phyloP scores from a whole-genome alignment of 331 rosid species.

The Rhamnella rubrinervis region DNA sequence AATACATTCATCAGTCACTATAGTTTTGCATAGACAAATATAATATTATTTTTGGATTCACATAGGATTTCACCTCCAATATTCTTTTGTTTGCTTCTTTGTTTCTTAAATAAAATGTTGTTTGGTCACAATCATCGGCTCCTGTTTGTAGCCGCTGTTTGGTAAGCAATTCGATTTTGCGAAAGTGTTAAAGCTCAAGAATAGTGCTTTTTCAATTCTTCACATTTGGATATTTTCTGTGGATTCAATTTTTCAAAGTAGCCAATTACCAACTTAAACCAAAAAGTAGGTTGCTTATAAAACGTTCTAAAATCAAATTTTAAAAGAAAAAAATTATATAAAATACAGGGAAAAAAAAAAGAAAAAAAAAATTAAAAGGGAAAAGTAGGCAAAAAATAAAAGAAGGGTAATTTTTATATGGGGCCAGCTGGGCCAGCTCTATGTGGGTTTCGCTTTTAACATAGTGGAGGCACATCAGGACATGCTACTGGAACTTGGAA shows the following conservation, averaged over 20 bases:
- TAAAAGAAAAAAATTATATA: slow-evolving; percentile 2
- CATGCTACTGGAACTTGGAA: slow-evolving; percentile 23
- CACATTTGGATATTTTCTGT: slow-evolving; percentile 1
- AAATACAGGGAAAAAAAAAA: slow-evolving; percentile 21
- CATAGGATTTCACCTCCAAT: neutral
- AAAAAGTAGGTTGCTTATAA: slow-evolving; percentile 23
- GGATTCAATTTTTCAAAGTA: slow-evolving; percentile 5
- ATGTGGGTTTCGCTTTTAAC: slow-evolving; percentile 32
- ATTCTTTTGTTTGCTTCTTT: neutral
- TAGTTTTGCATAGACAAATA: neutral
- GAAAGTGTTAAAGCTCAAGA: slow-evolving; percentile 4
- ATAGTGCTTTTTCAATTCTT: neutral
- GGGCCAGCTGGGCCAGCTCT: slow-evolving; percentile 28
- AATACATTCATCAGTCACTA: neutral
- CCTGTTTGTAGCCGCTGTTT: slow-evolving; percentile 1
- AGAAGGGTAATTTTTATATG: slow-evolving; percentile 39
- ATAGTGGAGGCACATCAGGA: slow-evolving; percentile 48
- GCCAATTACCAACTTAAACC: slow-evolving; percentile 21
- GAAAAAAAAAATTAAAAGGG: neutral
- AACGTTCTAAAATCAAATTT: slow-evolving; percentile 28
- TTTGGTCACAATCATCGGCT: slow-evolving; percentile 16
- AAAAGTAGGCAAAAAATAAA: slow-evolving; percentile 23
- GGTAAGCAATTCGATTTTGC: slow-evolving; percentile 9
- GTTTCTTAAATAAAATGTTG: neutral
- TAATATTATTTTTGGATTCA: neutral